These are phyloP conservation scores for Gossypium davidsonii DNA, from an alignment of 441 rosid genomes.

Conservation along the genomic window DNA sequence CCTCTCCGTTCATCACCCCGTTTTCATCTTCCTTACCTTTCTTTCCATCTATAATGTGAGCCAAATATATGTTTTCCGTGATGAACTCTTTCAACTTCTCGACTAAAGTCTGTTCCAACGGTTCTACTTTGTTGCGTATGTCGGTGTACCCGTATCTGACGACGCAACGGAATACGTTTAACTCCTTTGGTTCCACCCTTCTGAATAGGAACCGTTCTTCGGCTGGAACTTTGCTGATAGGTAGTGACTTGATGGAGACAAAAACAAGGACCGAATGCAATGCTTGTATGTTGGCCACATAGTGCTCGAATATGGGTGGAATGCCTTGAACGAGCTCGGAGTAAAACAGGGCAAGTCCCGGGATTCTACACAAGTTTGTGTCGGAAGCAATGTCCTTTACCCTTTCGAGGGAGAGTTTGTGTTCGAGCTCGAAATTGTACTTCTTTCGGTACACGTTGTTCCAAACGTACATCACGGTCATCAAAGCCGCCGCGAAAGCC, in stretches of 20 bases:
- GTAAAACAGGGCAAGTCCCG: constrained; percentile 40
- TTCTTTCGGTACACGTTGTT: constrained; percentile 51
- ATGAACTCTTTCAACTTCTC: constrained; percentile 38
- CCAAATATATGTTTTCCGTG: constrained; percentile 15
- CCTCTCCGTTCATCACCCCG: not conserved
- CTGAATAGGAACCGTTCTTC: constrained; percentile 43
- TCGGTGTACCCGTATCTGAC: constrained; percentile 53
- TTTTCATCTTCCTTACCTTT: not conserved
- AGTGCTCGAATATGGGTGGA: constrained; percentile 48
- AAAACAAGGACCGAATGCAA: constrained; percentile 40
- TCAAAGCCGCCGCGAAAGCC: constrained; percentile 34
- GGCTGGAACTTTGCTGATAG: constrained; percentile 29
- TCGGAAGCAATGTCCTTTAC: not conserved
- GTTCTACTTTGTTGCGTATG: constrained; percentile 29
- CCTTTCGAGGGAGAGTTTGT: constrained; percentile 53
- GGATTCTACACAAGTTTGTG: not conserved
- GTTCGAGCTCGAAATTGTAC: constrained; percentile 51
- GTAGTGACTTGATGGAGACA: constrained; percentile 42
- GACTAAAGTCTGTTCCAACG: constrained; percentile 33
- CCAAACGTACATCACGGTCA: constrained; percentile 56
- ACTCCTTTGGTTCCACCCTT: constrained; percentile 34
- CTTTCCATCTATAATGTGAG: not conserved
- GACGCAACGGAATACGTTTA: constrained; percentile 39
- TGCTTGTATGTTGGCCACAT: constrained; percentile 36
- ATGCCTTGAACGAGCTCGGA: constrained; percentile 47